Conservation (phyloP, 1,139 yeast genomes). For the Lodderomyces beijingensis region DNA sequence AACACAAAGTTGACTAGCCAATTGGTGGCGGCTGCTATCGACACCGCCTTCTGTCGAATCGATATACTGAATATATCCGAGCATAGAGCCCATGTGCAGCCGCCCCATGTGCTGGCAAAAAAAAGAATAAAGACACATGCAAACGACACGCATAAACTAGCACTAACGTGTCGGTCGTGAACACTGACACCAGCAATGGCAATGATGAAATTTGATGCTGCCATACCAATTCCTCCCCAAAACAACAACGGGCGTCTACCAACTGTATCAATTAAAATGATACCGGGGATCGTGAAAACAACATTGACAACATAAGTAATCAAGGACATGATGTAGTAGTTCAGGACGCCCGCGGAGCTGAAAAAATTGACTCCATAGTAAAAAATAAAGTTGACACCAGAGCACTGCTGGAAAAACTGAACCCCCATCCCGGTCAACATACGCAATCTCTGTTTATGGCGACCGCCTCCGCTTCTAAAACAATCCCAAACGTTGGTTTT, state of each 20-base stretch:
- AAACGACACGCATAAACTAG: constrained; percentile 49
- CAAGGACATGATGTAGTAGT: constrained; percentile 63
- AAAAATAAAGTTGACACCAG: constrained; percentile 76
- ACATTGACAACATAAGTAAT: constrained; percentile 72
- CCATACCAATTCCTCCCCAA: constrained; percentile 64
- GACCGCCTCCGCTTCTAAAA: constrained; percentile 60
- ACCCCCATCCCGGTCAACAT: constrained; percentile 65
- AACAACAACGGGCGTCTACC: constrained; percentile 63
- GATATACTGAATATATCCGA: constrained; percentile 72
- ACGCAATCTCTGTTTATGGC: constrained; percentile 60
- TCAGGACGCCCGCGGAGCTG: constrained; percentile 53
- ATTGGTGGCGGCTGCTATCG: constrained; percentile 71
- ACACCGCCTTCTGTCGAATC: constrained; percentile 71
- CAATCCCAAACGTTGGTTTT: constrained; percentile 54
- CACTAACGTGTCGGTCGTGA: constrained; percentile 29
- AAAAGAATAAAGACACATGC: constrained; percentile 67
- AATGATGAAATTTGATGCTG: constrained; percentile 55
- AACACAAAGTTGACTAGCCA: constrained; percentile 76
- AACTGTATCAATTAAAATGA: constrained; percentile 59
- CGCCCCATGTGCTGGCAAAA: constrained; percentile 82
- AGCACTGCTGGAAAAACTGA: constrained; percentile 71
- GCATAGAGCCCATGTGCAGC: constrained; percentile 70
- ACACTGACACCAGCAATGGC: constrained; percentile 63
- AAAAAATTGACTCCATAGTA: constrained; percentile 77
- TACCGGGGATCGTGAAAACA: constrained; percentile 66